Evolutionary conservation across 345 rosid species (phyloP).

Genomic region (Aquilaria sinensis): DNA sequence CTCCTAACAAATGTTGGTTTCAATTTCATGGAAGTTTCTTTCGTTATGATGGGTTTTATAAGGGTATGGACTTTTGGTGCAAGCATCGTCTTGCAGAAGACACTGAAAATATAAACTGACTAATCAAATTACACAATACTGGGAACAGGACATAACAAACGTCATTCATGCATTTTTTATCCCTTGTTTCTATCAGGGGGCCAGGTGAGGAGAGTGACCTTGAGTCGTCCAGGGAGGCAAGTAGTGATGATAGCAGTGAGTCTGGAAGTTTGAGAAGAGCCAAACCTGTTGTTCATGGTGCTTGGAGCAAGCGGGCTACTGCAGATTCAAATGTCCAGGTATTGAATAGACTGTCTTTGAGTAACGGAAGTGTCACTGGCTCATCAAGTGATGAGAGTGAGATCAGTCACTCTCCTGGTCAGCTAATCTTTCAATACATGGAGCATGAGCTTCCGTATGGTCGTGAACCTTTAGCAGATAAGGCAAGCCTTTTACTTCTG

Average conservation of each 20-base stretch:
- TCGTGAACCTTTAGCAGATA: conserved; percentile 50
- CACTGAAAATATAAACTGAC: background rate
- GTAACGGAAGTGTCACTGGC: conserved; percentile 22
- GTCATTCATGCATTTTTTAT: background rate
- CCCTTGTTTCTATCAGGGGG: conserved; percentile 7
- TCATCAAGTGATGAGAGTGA: conserved; percentile 35
- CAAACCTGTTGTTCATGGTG: conserved; percentile 14
- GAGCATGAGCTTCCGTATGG: conserved; percentile 54
- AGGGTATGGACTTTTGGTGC: background rate
- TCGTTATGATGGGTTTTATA: too few species aligned
- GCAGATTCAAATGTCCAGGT: conserved; percentile 24
- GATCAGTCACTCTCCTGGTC: conserved; percentile 22
- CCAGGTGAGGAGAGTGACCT: conserved; percentile 48
- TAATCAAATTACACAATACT: too few species aligned
- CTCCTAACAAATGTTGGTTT: too few species aligned
- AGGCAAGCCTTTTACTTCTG: conserved; percentile 30
- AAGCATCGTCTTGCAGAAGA: too few species aligned
- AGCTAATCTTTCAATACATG: conserved; percentile 41
- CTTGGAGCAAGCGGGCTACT: conserved; percentile 23
- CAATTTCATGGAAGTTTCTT: too few species aligned
- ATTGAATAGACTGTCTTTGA: conserved; percentile 25
- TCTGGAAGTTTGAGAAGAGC: conserved; percentile 16
- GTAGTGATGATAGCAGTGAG: conserved; percentile 51
- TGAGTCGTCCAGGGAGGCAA: conserved; percentile 48
- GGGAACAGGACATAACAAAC: too few species aligned